Percentiles rank a stretch among this genome's conserved stretches.
phyloP scores from a whole-genome alignment of 139 green algal genomes.

The Trebouxia sp. region DNA sequence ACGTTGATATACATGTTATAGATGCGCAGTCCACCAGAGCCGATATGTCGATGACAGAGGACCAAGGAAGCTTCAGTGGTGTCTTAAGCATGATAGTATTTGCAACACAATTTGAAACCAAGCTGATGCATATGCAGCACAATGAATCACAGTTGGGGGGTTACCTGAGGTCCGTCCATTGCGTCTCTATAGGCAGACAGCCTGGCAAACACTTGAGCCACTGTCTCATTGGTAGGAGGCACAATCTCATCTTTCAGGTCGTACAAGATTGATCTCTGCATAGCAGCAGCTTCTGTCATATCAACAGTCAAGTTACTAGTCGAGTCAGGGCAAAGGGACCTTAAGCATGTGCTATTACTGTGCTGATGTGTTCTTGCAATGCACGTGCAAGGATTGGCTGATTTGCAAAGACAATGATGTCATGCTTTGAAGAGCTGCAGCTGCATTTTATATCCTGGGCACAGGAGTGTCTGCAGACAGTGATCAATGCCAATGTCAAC shows the following conservation, averaged over 20 bases:
- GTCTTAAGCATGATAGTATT: not conserved
- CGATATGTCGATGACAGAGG: no score
- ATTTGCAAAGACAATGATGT: no score
- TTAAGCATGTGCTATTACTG: no score
- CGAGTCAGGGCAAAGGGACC: not conserved
- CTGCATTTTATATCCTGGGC: no score
- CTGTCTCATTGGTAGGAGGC: constrained; percentile 26
- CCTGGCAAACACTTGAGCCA: constrained; percentile 26
- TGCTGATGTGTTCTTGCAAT: not conserved
- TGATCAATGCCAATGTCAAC: no score
- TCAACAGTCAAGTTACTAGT: not conserved
- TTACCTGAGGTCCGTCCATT: constrained; percentile 33
- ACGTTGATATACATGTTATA: no score
- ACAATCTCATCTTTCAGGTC: constrained; percentile 29
- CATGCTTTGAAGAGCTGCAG: no score
- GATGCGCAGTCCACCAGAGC: no score
- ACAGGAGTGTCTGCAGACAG: no score
- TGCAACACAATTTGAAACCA: not conserved
- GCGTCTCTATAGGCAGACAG: constrained; percentile 23
- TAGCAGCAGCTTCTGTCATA: not conserved
- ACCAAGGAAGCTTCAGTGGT: no score
- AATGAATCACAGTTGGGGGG: not conserved
- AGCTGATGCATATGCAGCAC: not conserved
- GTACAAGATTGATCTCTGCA: constrained; percentile 25
- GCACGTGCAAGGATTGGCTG: not conserved